Base-by-base conservation (phyloP, 2,329 filamentous ascomycete genomes). In the Monilinia vaccinii-corymbosi region DNA sequence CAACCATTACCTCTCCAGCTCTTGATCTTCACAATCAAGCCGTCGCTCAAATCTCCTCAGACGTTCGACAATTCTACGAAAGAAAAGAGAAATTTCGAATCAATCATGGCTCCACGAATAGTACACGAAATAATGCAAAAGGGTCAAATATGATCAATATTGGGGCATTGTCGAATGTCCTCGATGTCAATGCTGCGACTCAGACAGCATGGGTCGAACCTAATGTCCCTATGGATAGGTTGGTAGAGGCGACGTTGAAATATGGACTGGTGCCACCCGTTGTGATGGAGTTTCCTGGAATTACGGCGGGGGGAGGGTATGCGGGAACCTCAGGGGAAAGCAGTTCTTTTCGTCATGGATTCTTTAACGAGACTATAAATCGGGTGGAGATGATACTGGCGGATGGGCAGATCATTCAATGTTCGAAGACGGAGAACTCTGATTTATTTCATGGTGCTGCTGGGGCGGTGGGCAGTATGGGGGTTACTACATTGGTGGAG, bases 251-350 rank as follows among this genome's bases (percentile, higher is more conserved):
- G 1, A 84, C 84, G 0, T 66, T 85, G 50, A 70, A 73, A 5
- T 68, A 81, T 52, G 80, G 80, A 0, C 73, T 88, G 0, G 72
- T 89, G 1, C 85, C 80, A 1, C 80, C 79, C 0, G 84, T 89
- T 0, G 84, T 89, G 4, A 87, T 88, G 81, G 86, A 89, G 66
- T 85, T 89, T 53, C 85, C 85, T 0, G 84, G 84, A 0, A 89
- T 88, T 63, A 89, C 86, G 0, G 81, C 80, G 0, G 86, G 85
- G 16, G 85, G 86, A 3, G 84, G 83, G 0, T 88, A 85, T 68
- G 78, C 83, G 0, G 86, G 85, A 1, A 87, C 84, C 0, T 80
- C 81, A 0, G 85, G 84, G 2, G 86, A 89, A 69, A 87, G 83
- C 69, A 83, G 79, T 62, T 86, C 82, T 0, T 89, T 87, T 70